Conservation (phyloP, 164 flowering plant genomes). For the Vitis labrusca region DNA sequence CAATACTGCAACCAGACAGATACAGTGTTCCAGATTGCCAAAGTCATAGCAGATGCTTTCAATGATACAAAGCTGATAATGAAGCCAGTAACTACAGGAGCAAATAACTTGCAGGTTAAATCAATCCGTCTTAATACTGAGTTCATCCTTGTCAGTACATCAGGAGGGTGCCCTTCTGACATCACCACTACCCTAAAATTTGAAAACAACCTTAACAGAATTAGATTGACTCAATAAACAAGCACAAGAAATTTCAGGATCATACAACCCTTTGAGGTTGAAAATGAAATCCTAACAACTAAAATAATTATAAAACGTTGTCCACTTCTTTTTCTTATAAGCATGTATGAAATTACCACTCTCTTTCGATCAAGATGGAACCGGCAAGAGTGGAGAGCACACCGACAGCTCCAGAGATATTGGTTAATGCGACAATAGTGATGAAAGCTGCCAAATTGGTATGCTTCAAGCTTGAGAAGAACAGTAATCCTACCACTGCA, state of each 20-base stretch:
- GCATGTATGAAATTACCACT: slow-evolving; percentile 49
- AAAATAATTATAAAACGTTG: too few relatives aligned
- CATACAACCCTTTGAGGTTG: too few relatives aligned
- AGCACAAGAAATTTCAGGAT: not conserved
- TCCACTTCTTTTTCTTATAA: not conserved
- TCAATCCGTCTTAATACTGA: slow-evolving; percentile 79
- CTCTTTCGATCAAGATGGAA: slow-evolving; percentile 85
- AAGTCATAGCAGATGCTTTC: slow-evolving; percentile 66
- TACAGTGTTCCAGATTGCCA: slow-evolving; percentile 63
- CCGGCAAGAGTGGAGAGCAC: slow-evolving; percentile 88
- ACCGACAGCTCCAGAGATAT: slow-evolving; percentile 78
- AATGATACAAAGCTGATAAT: slow-evolving; percentile 79
- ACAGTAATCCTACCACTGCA: slow-evolving; percentile 53
- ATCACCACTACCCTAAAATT: slow-evolving; percentile 83
- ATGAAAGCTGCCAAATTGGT: slow-evolving; percentile 41
- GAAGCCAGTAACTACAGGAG: slow-evolving; percentile 78
- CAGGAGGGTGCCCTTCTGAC: slow-evolving; percentile 62
- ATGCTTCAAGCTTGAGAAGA: slow-evolving; percentile 36
- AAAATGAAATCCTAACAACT: too few relatives aligned
- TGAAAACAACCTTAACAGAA: not conserved
- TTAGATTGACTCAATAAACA: not conserved
- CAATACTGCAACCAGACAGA: slow-evolving; percentile 75
- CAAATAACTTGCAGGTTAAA: slow-evolving; percentile 70
- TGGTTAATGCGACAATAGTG: slow-evolving; percentile 50
- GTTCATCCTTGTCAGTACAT: slow-evolving; percentile 58